These are phyloP conservation scores for Hepatocystis sp. DNA, from an alignment of 169 alveolate genomes.

Conservation along the genomic window DNA sequence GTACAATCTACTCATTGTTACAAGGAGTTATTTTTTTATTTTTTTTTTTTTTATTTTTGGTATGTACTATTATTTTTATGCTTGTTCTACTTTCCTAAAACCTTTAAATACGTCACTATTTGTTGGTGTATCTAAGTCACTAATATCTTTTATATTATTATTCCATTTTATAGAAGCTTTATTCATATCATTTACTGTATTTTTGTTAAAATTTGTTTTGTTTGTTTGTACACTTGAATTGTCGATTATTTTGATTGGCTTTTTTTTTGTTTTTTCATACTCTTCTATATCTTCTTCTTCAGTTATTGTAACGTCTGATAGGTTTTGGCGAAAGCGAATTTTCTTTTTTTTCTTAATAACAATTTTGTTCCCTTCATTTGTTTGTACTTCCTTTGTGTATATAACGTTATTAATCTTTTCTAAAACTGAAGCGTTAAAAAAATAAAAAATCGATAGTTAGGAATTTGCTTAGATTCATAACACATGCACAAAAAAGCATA, in stretches of 20 bases:
- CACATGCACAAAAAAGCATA: too few species aligned
- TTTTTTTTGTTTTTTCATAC: conserved; percentile 68
- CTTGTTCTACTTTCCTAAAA: conserved; percentile 39
- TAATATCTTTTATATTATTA: conserved; percentile 60
- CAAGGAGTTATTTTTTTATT: too few species aligned
- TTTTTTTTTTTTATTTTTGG: too few species aligned
- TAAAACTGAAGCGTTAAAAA: conserved; percentile 15
- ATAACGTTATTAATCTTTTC: conserved; percentile 73
- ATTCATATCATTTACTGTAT: conserved; percentile 21
- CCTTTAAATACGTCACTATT: conserved; percentile 69
- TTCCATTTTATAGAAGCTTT: conserved; percentile 75
- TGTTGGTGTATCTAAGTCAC: conserved; percentile 74
- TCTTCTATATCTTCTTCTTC: conserved; percentile 67
- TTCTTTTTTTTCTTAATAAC: conserved; percentile 71
- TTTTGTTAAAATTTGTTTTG: conserved; percentile 6
- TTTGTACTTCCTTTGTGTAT: conserved; percentile 62
- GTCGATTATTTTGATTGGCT: conserved; percentile 37
- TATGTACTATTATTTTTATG: not conserved
- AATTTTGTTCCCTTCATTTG: conserved; percentile 66
- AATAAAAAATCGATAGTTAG: not conserved
- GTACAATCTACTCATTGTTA: too few species aligned
- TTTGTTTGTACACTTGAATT: conserved; percentile 11
- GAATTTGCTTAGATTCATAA: too few species aligned
- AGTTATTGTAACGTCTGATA: conserved; percentile 69
- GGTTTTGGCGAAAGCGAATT: conserved; percentile 64